These are phyloP conservation scores for Suhomyces xylopsoci DNA, from an alignment of 805 yeast species.

Conservation along the genomic window DNA sequence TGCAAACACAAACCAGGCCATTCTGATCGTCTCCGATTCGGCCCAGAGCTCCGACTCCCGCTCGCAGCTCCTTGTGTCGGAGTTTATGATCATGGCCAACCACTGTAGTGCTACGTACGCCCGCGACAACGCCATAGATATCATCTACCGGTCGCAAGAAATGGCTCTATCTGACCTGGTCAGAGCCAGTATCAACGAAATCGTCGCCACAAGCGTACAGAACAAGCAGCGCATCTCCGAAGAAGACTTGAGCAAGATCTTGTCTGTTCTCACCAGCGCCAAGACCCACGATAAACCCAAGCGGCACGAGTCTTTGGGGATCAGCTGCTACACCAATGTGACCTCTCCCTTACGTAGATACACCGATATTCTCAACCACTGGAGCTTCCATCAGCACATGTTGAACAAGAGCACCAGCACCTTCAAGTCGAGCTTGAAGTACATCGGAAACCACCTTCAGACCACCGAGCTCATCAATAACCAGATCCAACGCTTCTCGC, in stretches of 20 bases:
- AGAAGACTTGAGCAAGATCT: conserved; percentile 41
- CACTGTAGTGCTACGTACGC: conserved; percentile 53
- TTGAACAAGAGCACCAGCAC: not conserved
- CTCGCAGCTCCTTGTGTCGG: conserved; percentile 70
- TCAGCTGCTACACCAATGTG: conserved; percentile 61
- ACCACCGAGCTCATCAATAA: conserved; percentile 27
- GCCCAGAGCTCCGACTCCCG: conserved; percentile 28
- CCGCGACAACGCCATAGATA: conserved; percentile 42
- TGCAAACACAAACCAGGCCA: conserved; percentile 9
- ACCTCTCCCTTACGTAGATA: conserved; percentile 48
- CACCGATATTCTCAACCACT: conserved; percentile 55
- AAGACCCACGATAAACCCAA: conserved; percentile 43
- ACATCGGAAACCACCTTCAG: conserved; percentile 29
- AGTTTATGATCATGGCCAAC: conserved; percentile 81
- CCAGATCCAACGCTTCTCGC: conserved; percentile 22
- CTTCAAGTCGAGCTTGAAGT: conserved; percentile 7
- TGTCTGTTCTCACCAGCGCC: conserved; percentile 52
- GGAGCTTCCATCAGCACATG: conserved; percentile 43
- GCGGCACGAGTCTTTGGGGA: conserved; percentile 62
- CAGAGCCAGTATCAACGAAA: conserved; percentile 20
- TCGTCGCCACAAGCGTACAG: conserved; percentile 15
- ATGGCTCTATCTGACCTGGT: conserved; percentile 24
- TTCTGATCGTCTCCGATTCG: conserved; percentile 12
- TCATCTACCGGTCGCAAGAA: conserved; percentile 45
- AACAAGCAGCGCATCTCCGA: conserved; percentile 20